Conservation (phyloP, 2,329 filamentous ascomycete genomes). For the Dichotomopilus funicola region DNA sequence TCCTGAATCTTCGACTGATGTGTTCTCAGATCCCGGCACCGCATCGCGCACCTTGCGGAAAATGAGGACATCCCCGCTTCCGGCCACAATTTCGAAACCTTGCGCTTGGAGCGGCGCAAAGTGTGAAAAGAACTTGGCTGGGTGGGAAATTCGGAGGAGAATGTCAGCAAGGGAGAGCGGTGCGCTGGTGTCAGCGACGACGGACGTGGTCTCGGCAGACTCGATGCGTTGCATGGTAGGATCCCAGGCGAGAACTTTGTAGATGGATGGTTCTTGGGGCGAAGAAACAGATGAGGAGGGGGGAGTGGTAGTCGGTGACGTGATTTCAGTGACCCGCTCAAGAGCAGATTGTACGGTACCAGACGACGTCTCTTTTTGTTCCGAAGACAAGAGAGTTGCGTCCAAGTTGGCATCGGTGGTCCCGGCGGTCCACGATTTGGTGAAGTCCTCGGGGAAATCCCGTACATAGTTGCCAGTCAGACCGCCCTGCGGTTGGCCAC, state of each 20-base stretch:
- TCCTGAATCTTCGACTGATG: background rate
- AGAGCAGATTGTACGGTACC: conserved; percentile 22
- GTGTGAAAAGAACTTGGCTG: conserved; percentile 58
- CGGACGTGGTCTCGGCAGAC: conserved; percentile 54
- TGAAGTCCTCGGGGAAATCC: conserved; percentile 49
- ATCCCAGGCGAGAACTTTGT: conserved; percentile 64
- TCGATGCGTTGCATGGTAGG: conserved; percentile 50
- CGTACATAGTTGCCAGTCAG: conserved; percentile 44
- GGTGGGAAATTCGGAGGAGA: conserved; percentile 53
- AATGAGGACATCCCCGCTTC: conserved; percentile 56
- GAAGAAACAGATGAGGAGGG: background rate
- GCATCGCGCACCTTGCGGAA: conserved; percentile 53
- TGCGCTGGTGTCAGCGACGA: conserved; percentile 40
- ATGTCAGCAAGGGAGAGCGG: conserved; percentile 54
- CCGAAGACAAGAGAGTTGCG: conserved; percentile 13
- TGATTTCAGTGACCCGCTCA: conserved; percentile 17
- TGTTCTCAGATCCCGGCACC: background rate
- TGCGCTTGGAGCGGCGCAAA: conserved; percentile 52
- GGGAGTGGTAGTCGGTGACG: background rate
- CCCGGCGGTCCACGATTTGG: conserved; percentile 34
- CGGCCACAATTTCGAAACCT: conserved; percentile 62
- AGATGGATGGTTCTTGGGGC: conserved; percentile 32
- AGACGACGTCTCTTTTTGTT: background rate
- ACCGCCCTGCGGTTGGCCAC: background rate
- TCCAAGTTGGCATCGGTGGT: conserved; percentile 5